Evolutionary conservation across 2,329 filamentous ascomycete genomes (phyloP).

Genomic region (Knufia petricola): DNA sequence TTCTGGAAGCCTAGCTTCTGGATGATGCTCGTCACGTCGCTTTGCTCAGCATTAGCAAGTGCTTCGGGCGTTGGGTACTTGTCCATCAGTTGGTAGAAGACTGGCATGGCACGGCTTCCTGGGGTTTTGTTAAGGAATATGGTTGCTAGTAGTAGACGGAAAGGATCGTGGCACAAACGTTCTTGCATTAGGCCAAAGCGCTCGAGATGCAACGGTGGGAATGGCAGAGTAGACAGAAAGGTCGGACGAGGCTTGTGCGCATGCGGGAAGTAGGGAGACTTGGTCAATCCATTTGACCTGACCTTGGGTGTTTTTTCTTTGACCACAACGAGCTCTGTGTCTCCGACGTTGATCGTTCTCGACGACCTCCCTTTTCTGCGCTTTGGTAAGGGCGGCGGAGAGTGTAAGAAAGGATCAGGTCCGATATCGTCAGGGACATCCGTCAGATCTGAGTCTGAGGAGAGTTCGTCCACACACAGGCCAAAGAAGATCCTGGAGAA

Average conservation of each 20-base stretch:
- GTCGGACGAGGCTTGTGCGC: conserved; percentile 23
- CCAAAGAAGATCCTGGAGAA: conserved; percentile 17
- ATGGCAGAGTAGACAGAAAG: conserved; percentile 42
- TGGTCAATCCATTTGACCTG: conserved; percentile 9
- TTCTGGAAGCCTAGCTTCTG: conserved; percentile 61
- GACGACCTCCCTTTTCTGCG: not conserved
- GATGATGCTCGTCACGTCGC: conserved; percentile 54
- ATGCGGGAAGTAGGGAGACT: conserved; percentile 36
- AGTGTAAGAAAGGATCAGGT: conserved; percentile 13
- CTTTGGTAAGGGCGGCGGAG: conserved; percentile 2
- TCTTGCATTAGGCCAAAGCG: conserved; percentile 79
- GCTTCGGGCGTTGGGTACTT: conserved; percentile 57
- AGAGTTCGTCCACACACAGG: conserved; percentile 22
- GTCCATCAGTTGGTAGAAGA: conserved; percentile 59
- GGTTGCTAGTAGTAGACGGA: conserved; percentile 69
- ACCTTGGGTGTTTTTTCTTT: conserved; percentile 10
- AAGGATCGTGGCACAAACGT: conserved; percentile 62
- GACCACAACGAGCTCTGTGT: conserved; percentile 11
- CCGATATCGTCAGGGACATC: conserved; percentile 28
- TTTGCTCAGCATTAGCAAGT: conserved; percentile 49
- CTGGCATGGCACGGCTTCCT: conserved; percentile 63
- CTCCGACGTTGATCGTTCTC: not conserved
- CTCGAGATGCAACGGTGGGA: conserved; percentile 55
- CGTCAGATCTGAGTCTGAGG: conserved; percentile 29
- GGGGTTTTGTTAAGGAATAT: conserved; percentile 77